Percentiles rank a stretch among this genome's conserved stretches.
Evolutionary conservation across 768 basidiomycete species (phyloP).

Genomic region (Cytidiella melzeri): DNA sequence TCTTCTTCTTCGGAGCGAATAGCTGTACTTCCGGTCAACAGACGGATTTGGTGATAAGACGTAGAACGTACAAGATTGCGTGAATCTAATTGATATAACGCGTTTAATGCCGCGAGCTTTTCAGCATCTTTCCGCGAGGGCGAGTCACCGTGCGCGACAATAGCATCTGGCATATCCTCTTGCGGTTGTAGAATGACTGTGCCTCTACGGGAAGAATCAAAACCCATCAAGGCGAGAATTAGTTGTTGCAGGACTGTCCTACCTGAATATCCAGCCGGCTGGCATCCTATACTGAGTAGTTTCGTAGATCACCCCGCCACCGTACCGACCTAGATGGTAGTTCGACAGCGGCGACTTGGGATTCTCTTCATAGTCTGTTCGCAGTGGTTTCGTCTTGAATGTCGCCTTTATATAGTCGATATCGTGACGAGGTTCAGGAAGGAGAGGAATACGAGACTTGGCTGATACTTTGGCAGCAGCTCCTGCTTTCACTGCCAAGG

Average conservation of each 20-base stretch:
- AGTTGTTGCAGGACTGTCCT: no score
- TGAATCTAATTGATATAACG: conserved; percentile 61
- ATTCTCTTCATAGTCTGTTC: conserved; percentile 31
- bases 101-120: conserved; percentile 70
- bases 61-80: conserved; percentile 52
- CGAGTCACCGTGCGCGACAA: conserved; percentile 33
- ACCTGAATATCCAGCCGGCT: conserved; percentile 41
- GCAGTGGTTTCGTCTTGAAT: conserved; percentile 23
- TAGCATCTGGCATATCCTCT: conserved; percentile 3
- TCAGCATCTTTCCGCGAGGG: conserved; percentile 55
- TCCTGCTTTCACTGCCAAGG: not conserved
- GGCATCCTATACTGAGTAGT: conserved; percentile 23
- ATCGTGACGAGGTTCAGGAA: conserved; percentile 33
- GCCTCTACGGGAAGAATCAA: conserved; percentile 27
- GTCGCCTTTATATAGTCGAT: conserved; percentile 25
- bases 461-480: not conserved
- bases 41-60: not conserved
- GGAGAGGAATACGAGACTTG: conserved; percentile 1
- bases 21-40: not conserved
- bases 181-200: conserved; percentile 27
- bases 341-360: conserved; percentile 51
- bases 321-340: conserved; percentile 21
- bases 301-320: conserved; percentile 24
- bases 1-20: conserved; percentile 7
- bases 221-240: not conserved